Percentiles rank a stretch among this genome's conserved stretches.
phyloP scores from a whole-genome alignment of 441 rosid species.

The Biscutella laevigata region DNA sequence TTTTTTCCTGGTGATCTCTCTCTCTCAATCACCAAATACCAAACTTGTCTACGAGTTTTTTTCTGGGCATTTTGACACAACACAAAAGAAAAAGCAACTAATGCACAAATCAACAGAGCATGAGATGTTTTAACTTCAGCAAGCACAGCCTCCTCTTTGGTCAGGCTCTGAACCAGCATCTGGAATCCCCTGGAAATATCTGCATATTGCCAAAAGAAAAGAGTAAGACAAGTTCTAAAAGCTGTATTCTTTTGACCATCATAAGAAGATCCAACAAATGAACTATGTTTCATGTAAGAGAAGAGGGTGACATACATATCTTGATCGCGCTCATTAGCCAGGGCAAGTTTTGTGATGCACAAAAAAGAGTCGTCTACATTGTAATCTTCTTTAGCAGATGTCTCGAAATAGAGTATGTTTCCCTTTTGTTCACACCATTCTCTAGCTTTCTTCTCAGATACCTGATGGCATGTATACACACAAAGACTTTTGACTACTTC shows the following conservation, averaged over 20 bases:
- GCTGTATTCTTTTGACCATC: no score
- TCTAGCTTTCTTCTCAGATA: slow-evolving; percentile 89
- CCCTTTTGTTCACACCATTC: slow-evolving; percentile 91
- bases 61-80: not conserved
- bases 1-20: no score
- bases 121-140: slow-evolving; percentile 38
- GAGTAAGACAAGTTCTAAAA: no score
- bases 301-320: slow-evolving; percentile 60
- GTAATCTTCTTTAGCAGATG: slow-evolving; percentile 90
- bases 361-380: slow-evolving; percentile 81
- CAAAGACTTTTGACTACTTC: no score
- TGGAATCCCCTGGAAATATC: slow-evolving; percentile 85
- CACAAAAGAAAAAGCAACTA: slow-evolving; percentile 13
- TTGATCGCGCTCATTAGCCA: slow-evolving; percentile 71
- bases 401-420: slow-evolving; percentile 79
- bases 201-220: slow-evolving; percentile 21
- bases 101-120: slow-evolving; percentile 8
- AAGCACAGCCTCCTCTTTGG: slow-evolving; percentile 86
- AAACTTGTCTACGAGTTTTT: not conserved
- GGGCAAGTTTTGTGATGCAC: slow-evolving; percentile 70
- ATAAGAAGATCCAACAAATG: not conserved
- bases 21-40: not conserved
- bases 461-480: slow-evolving; percentile 37
- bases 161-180: slow-evolving; percentile 66
- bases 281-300: not conserved